phyloP scores from a whole-genome alignment of 2,329 filamentous ascomycete species.

The Colletotrichum acutatum region DNA sequence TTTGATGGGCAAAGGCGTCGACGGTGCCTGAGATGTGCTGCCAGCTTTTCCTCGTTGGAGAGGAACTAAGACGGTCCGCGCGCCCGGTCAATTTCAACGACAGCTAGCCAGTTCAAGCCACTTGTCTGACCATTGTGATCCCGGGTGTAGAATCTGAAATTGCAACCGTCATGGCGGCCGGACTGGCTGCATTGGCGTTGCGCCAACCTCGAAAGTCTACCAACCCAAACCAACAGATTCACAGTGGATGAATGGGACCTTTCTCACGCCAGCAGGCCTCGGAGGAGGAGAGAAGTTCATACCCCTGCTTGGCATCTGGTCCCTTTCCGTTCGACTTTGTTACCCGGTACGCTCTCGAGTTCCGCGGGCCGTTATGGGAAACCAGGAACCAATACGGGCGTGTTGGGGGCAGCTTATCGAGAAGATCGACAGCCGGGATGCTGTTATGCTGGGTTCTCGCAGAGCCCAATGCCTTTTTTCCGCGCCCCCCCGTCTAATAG shows the following conservation, averaged over 20 bases:
- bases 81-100: slow-evolving; percentile 32
- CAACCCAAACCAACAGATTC: not conserved
- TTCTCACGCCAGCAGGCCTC: not conserved
- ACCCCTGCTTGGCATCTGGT: slow-evolving; percentile 31
- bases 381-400: not conserved
- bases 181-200: slow-evolving; percentile 30
- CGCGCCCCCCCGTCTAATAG: slow-evolving; percentile 27
- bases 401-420: not conserved
- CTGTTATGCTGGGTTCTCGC: not conserved
- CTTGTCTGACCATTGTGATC: slow-evolving; percentile 32
- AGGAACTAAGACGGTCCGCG: slow-evolving; percentile 21
- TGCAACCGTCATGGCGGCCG: slow-evolving; percentile 30
- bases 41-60: not conserved
- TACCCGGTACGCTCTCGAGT: not conserved
- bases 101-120: slow-evolving; percentile 33
- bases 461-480: slow-evolving; percentile 5
- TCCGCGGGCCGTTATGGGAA: slow-evolving; percentile 15
- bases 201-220: slow-evolving; percentile 12
- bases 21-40: not conserved
- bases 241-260: not conserved
- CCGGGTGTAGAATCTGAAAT: slow-evolving; percentile 20
- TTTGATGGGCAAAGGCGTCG: slow-evolving; percentile 20
- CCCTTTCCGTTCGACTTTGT: slow-evolving; percentile 4
- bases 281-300: not conserved
- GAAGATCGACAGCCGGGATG: slow-evolving; percentile 22